Percentiles rank a stretch among this genome's conserved stretches.
Conservation (phyloP, 192 early-diverging fungal species). For the Backusella sp. region DNA sequence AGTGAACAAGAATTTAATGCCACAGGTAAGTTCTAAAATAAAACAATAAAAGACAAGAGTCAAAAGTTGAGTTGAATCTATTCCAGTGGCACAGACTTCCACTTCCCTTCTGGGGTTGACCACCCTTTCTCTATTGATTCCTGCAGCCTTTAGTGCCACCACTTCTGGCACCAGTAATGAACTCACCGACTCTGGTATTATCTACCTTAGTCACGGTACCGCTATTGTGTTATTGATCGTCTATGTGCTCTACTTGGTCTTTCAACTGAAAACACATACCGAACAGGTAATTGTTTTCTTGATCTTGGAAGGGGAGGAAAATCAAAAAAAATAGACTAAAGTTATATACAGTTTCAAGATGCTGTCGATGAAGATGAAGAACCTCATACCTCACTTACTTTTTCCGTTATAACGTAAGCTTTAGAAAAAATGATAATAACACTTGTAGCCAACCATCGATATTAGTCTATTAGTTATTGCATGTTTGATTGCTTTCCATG, state of each 20-base stretch:
- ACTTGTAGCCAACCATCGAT: neutral
- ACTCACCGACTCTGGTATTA: slow-evolving; percentile 36
- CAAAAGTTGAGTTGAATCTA: neutral
- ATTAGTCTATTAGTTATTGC: slow-evolving; percentile 57
- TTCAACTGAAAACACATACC: slow-evolving; percentile 89
- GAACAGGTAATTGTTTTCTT: slow-evolving; percentile 39
- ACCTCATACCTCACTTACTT: slow-evolving; percentile 53
- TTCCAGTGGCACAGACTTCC: slow-evolving; percentile 64
- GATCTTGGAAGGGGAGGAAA: neutral
- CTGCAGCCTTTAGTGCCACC: slow-evolving; percentile 65
- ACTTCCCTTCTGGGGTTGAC: slow-evolving; percentile 64
- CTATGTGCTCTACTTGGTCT: slow-evolving; percentile 70
- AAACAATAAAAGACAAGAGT: neutral
- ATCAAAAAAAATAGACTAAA: neutral
- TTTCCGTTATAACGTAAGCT: slow-evolving; percentile 51
- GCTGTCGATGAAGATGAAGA: slow-evolving; percentile 54
- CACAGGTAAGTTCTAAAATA: slow-evolving; percentile 34
- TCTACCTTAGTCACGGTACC: slow-evolving; percentile 63
- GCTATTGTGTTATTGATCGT: slow-evolving; percentile 68
- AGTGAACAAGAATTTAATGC: slow-evolving; percentile 65
- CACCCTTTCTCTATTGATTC: slow-evolving; percentile 64
- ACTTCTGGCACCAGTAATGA: slow-evolving; percentile 43
- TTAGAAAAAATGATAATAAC: neutral
- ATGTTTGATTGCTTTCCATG: slow-evolving; percentile 70
- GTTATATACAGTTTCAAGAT: slow-evolving; percentile 32